Conservation (phyloP, 2,329 filamentous ascomycete genomes). For the Xylariales sp. region DNA sequence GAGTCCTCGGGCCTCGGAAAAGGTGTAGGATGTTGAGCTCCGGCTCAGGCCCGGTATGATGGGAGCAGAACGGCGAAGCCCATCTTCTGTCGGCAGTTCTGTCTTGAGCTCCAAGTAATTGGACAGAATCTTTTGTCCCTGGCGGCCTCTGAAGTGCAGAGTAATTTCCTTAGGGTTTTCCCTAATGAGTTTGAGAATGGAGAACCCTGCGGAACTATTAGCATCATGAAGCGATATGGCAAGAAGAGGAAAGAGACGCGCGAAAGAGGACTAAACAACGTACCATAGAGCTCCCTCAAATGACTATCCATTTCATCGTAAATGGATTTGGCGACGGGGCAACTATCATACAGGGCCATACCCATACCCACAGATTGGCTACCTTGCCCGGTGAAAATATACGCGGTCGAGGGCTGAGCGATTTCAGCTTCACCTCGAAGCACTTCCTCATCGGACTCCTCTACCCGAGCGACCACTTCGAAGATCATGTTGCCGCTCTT, state of each 20-base stretch:
- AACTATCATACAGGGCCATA: conserved; percentile 97
- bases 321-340: conserved; percentile 91
- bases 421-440: conserved; percentile 95
- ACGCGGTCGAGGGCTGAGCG: conserved; percentile 94
- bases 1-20: conserved; percentile 91
- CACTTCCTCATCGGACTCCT: conserved; percentile 96
- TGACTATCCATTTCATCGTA: conserved; percentile 98
- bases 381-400: conserved; percentile 98
- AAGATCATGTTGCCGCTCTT: conserved; percentile 98
- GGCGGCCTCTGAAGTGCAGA: conserved; percentile 95
- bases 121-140: conserved; percentile 94
- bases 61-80: conserved; percentile 94
- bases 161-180: conserved; percentile 99
- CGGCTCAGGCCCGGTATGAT: conserved; percentile 99
- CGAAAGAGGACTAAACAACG: conserved; percentile 47
- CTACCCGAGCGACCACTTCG: conserved; percentile 95
- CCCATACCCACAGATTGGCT: conserved; percentile 99
- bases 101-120: conserved; percentile 99
- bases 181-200: conserved; percentile 98
- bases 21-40: conserved; percentile 93
- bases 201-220: conserved; percentile 72
- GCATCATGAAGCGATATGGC: background rate
- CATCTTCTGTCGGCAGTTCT: conserved; percentile 93
- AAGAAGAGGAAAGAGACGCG: background rate
- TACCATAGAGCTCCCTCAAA: conserved; percentile 97